phyloP scores from a whole-genome alignment of 1,284 basidiomycete genomes.

The Sphagnurus paluster region DNA sequence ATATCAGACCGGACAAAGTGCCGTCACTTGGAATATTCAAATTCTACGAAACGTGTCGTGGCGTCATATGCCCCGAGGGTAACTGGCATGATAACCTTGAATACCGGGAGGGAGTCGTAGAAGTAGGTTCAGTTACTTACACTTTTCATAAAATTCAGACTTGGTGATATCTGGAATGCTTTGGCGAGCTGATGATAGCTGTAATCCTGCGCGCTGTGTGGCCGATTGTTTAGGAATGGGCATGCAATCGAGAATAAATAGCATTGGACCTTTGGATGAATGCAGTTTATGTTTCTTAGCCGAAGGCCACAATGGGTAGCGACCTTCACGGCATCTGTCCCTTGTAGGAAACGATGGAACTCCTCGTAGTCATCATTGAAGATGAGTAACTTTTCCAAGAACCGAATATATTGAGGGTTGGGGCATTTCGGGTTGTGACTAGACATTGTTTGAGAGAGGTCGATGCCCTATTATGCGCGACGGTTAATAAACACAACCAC shows the following conservation, averaged over 20 bases:
- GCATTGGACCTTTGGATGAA: constrained; percentile 13
- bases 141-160: constrained; percentile 11
- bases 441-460: background rate
- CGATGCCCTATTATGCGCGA: constrained; percentile 7
- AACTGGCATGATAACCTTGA: constrained; percentile 1
- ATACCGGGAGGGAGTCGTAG: background rate
- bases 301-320: constrained; percentile 6
- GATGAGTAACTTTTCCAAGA: background rate
- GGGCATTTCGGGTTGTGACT: too few relatives aligned
- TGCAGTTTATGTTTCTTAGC: constrained; percentile 10
- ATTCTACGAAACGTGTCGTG: constrained; percentile 14
- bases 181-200: constrained; percentile 2
- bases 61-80: constrained; percentile 10
- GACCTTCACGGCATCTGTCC: background rate
- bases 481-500: background rate
- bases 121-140: constrained; percentile 4
- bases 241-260: too few relatives aligned
- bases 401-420: background rate
- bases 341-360: constrained; percentile 12
- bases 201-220: constrained; percentile 10
- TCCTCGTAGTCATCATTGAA: constrained; percentile 13
- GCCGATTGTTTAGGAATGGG: background rate
- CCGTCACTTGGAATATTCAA: constrained; percentile 7
- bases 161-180: constrained; percentile 10
- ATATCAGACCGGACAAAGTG: too few relatives aligned